Conservation (phyloP, 345 rosid species). For the rapeseed (Brassica napus) region Da-Ae NC_063436.1:12621501-12622000, state of each 20-base stretch:
- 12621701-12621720: conserved; percentile 68
- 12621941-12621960: conserved; percentile 52
- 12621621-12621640: not conserved
- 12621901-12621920: conserved; percentile 68
- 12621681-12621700: conserved; percentile 86
- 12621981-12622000: conserved; percentile 62
- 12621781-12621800: conserved; percentile 59
- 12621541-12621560: conserved; percentile 51
- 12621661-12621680: conserved; percentile 35
- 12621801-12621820: conserved; percentile 51
- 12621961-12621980: conserved; percentile 51
- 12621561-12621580: conserved; percentile 64
- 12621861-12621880: conserved; percentile 71
- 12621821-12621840: conserved; percentile 66
- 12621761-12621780: conserved; percentile 67
- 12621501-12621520: conserved; percentile 87
- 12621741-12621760: conserved; percentile 79
- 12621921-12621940: conserved; percentile 65
- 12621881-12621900: conserved; percentile 82
- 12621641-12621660: not conserved
- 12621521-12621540: conserved; percentile 52
- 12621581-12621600: conserved; percentile 63
- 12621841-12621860: conserved; percentile 82
- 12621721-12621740: conserved; percentile 76
- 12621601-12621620: conserved; percentile 44